Base-by-base conservation (phyloP, 2,329 filamentous ascomycete genomes). In the Aspergillus piperis region DNA sequence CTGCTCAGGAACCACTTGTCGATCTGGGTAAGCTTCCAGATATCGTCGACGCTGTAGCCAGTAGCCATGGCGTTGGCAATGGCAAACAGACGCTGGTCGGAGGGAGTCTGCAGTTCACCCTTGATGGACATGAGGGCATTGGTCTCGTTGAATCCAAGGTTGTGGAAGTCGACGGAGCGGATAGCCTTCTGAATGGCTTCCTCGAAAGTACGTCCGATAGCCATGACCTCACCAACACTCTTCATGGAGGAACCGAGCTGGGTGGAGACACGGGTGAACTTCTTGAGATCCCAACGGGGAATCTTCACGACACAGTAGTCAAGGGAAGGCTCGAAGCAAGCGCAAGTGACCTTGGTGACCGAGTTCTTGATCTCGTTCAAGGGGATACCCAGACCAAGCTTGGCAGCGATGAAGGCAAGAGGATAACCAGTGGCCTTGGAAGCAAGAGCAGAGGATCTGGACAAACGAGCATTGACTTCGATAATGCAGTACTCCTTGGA, bases 291-390 rank as follows among this genome's bases (percentile, higher is more conserved):
- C 95, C 95, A 99, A 69, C 95, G 87, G 50, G 95, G 95, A 82
- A 99, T 98, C 86, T 99, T 99, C 69, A 98, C 94, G 17, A 98
- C 95, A 55, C 96, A 91, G 75, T 99, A 99, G 77, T 99, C 95
- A 13, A 99, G 87, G 13, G 95, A 98, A 23, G 95, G 95, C 81
- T 99, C 95, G 76, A 99, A 99, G 83, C 95, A 98, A 59, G 95
- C 95, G 72, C 92, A 96, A 1, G 95, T 99, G 57, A 90, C 89
- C 80, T 95, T 94, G 58, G 95, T 99, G 60, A 99, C 94, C 0
- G 90, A 91, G 83, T 99, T 99, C 71, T 89, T 90, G 74, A 99
- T 96, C 75, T 98, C 92, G 80, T 98, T 97, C 57, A 99, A 83
- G 0, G 94, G 94, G 64, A 98, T 98, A 56, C 90, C 90, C 58